phyloP scores from a whole-genome alignment of 1,284 basidiomycete species.

The Trametes hirsuta region DNA sequence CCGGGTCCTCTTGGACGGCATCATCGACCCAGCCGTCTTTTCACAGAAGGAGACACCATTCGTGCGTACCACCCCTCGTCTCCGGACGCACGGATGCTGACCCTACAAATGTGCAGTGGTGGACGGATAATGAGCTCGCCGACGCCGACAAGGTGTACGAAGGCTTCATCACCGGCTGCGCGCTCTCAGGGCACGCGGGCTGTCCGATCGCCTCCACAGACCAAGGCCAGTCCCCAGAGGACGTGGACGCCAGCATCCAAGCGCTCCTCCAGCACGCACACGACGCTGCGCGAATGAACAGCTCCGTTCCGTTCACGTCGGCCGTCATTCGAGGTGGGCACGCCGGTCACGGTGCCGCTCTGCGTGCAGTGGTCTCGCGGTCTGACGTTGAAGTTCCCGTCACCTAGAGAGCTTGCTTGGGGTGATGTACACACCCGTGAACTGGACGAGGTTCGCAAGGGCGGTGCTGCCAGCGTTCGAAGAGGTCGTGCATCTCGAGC shows the following conservation, averaged over 20 bases:
- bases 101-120: background rate
- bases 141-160: slow-evolving; percentile 18
- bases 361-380: background rate
- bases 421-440: background rate
- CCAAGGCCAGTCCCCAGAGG: background rate
- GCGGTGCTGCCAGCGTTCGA: slow-evolving; percentile 7
- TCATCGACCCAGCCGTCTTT: slow-evolving; percentile 7
- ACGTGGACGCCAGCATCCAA: slow-evolving; percentile 12
- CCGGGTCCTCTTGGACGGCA: slow-evolving; percentile 17
- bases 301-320: slow-evolving; percentile 11
- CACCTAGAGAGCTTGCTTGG: background rate
- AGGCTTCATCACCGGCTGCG: slow-evolving; percentile 20
- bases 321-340: slow-evolving; percentile 10
- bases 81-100: background rate
- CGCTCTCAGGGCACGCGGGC: slow-evolving; percentile 15
- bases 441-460: slow-evolving; percentile 4
- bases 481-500: background rate
- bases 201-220: slow-evolving; percentile 7
- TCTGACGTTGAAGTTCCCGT: background rate
- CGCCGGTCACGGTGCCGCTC: background rate
- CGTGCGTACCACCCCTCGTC: background rate
- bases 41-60: slow-evolving; percentile 2
- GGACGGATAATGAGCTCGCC: background rate
- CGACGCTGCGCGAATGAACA: slow-evolving; percentile 5
- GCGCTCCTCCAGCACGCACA: slow-evolving; percentile 9